Evolutionary conservation across 768 basidiomycete species (phyloP), one percentile per base, ranked within the genome.

Genomic region (Brasilioporus rufonigricans): DNA sequence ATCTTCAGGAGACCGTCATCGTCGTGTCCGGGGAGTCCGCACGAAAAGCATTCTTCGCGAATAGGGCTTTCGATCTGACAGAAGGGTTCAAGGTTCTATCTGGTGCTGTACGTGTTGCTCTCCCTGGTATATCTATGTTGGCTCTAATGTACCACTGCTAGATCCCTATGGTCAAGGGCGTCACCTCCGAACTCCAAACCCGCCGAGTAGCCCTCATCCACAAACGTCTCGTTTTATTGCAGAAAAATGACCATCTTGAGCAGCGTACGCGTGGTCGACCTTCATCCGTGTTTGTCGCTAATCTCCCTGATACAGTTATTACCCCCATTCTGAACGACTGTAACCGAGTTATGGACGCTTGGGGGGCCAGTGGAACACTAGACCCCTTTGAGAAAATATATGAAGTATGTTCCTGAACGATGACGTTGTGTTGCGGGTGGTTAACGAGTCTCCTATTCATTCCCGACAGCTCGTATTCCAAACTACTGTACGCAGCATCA

Each of bases 61-160:
- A 85, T 52, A 84, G 82, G 70, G 80, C 80, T 21, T 80, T 91
- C 58, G 87, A 90, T 69, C 79, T 91, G 48, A 85, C 83, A 39
- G 87, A 89, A 74, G 89, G 87, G 6, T 91, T 89, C 76, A 87
- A 84, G 63, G 80, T 88, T 63, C 78, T 91, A 57, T 87, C 86
- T 47, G 89, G 88, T 48, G 87, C 86, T 52, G 89, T 90, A 67
- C 60, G 86, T 81, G 19, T 32, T 21, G 27, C 19, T 24, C 49
- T 48, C 29, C 26, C 9, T 49, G 36, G 55, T 54, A 48, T 53
- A 49, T 55, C 64, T 35, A 55, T 52, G 45, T 54, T 27, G 45
- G 63, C 57, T 56, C 45, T 60, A 61, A 57, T 8, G 16, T 47
- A 50, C 52, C 27, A 50, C 43, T 54, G 50, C 32, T 58, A 90